Base-by-base conservation (phyloP, 257 asterid genomes). In the Echium plantagineum region DNA sequence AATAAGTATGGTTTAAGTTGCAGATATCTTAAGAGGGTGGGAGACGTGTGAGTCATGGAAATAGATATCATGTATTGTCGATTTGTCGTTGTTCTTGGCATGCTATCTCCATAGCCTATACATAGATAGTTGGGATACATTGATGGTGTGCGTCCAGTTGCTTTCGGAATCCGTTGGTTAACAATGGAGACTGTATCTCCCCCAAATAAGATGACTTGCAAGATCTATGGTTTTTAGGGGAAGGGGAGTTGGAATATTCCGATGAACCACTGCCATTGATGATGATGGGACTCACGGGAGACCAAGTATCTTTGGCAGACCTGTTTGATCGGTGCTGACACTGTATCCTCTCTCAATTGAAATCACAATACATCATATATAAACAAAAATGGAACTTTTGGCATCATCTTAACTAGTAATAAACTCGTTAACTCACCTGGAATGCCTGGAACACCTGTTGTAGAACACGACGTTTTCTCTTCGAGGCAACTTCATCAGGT, bases 391-490 rank as follows among this genome's bases (percentile, higher is more conserved):
- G 20, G 17, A 52, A 16, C 56, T 20, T n/a, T 35, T 7, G 12
- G 46, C 9, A 35, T 8, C 2, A 7, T 35, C n/a, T 9, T 35
- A 6, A n/a, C 9, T n/a, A n/a, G n/a, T 2, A 15, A 16, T 52
- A 0, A 28, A 28, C 32, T 28, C 32, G 32, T 12, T 0, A n/a
- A 72, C 85, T 79, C 78, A 88, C 98, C 66, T 89, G 80, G 69
- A 81, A 84, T 63, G 98, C n/a, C n/a, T n/a, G n/a, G n/a, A n/a
- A n/a, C n/a, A n/a, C 98, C 77, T 88, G 97, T 71, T 88, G 98
- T 60, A 88, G 90, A 72, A 82, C 83, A 47, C 86, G 83, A 56
- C 89, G 95, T 76, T 91, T 91, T 74, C 98, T 81, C 80, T 84
- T 91, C 58, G 65, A 67, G 46, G 98, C 80, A 69, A 91, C 75